A percentile compares a stretch with the other conserved stretches of the same genome.
Conservation (phyloP, 495 filamentous ascomycete genomes). For the Patellaria atrata region DNA sequence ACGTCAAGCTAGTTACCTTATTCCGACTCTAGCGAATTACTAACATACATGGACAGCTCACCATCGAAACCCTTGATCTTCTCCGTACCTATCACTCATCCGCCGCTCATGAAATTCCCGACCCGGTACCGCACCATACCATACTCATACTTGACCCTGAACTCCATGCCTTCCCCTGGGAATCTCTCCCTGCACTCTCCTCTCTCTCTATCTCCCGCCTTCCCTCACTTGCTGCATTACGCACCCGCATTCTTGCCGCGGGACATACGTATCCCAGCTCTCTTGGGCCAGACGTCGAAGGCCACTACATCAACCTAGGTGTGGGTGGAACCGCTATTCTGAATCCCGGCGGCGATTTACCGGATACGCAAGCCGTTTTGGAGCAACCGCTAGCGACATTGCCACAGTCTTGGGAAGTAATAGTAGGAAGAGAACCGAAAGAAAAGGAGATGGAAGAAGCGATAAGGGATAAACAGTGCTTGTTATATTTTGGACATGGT, state of each 20-base stretch:
- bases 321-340: slow-evolving; percentile 77
- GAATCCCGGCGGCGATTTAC: slow-evolving; percentile 72
- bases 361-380: slow-evolving; percentile 63
- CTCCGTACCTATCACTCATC: slow-evolving; percentile 61
- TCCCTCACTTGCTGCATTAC: slow-evolving; percentile 66
- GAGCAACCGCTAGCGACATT: slow-evolving; percentile 43
- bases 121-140: slow-evolving; percentile 44
- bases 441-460: slow-evolving; percentile 59
- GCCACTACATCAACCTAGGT: slow-evolving; percentile 39
- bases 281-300: slow-evolving; percentile 28
- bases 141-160: slow-evolving; percentile 88
- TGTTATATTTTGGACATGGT: slow-evolving; percentile 93
- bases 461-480: slow-evolving; percentile 37
- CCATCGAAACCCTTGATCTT: slow-evolving; percentile 69
- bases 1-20: not conserved
- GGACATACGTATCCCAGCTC: slow-evolving; percentile 2
- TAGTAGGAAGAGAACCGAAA: slow-evolving; percentile 51
- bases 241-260: slow-evolving; percentile 43
- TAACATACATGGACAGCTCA: slow-evolving; percentile 35
- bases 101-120: slow-evolving; percentile 22
- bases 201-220: slow-evolving; percentile 69
- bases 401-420: slow-evolving; percentile 41
- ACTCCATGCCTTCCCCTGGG: slow-evolving; percentile 86
- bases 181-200: slow-evolving; percentile 76
- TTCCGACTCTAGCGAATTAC: not conserved